These are phyloP conservation scores for Lodderomyces oxycetoniae DNA, from an alignment of 1,139 yeast genomes.

Conservation along the genomic window DNA sequence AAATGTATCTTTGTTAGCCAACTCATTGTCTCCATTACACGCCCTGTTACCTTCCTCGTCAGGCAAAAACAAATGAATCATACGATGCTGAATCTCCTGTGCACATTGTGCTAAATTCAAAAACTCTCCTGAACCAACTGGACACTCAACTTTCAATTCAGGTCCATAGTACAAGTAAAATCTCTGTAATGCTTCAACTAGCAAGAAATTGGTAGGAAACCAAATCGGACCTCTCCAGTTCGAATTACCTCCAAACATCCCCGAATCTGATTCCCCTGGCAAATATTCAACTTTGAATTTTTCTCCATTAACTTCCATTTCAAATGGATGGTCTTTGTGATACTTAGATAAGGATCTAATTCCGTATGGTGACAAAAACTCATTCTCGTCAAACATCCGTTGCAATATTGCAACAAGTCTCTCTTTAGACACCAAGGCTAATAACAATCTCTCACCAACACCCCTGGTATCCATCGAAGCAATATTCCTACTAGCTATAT, in stretches of 20 bases:
- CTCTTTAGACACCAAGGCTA: slow-evolving; percentile 80
- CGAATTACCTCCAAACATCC: slow-evolving; percentile 95
- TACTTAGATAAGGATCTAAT: slow-evolving; percentile 84
- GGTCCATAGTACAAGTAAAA: slow-evolving; percentile 90
- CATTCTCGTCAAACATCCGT: slow-evolving; percentile 83
- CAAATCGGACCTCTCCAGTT: slow-evolving; percentile 99
- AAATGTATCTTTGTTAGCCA: slow-evolving; percentile 63
- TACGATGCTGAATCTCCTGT: slow-evolving; percentile 83
- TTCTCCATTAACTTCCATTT: slow-evolving; percentile 80
- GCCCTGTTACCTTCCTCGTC: slow-evolving; percentile 73
- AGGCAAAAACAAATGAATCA: slow-evolving; percentile 74
- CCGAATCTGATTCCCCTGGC: slow-evolving; percentile 92
- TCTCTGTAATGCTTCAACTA: slow-evolving; percentile 85
- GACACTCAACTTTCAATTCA: slow-evolving; percentile 82
- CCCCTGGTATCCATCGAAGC: slow-evolving; percentile 87
- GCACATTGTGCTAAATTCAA: slow-evolving; percentile 90
- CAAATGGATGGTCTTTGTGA: slow-evolving; percentile 83
- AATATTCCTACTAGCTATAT: slow-evolving; percentile 79
- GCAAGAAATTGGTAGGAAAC: slow-evolving; percentile 89
- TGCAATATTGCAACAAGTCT: slow-evolving; percentile 71
- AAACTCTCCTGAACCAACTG: slow-evolving; percentile 77
- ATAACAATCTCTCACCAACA: slow-evolving; percentile 75
- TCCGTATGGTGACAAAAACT: slow-evolving; percentile 83
- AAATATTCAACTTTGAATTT: slow-evolving; percentile 72
- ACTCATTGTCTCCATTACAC: slow-evolving; percentile 65